Conservation (phyloP, 495 filamentous ascomycete genomes). For the Penicillium canescens region DNA sequence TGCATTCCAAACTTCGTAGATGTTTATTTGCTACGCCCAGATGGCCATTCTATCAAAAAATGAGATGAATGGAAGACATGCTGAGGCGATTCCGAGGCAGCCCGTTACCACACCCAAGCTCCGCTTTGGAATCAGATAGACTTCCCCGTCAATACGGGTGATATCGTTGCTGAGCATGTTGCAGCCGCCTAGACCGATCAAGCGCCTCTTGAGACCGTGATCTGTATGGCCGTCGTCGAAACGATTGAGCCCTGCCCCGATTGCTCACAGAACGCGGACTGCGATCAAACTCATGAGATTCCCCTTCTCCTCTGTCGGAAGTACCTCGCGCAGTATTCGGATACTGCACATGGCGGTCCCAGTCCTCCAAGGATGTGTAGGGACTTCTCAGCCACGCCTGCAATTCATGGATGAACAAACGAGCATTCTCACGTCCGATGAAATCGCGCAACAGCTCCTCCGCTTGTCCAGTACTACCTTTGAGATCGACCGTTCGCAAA, state of each 20-base stretch:
- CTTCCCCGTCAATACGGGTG: slow-evolving; percentile 33
- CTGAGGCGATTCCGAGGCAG: no score
- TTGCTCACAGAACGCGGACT: slow-evolving; percentile 17
- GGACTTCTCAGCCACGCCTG: slow-evolving; percentile 80
- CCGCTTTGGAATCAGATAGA: no score
- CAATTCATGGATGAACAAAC: slow-evolving; percentile 83
- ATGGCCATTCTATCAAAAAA: no score
- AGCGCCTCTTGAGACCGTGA: slow-evolving; percentile 19
- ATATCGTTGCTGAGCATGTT: slow-evolving; percentile 38
- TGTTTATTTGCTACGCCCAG: no score
- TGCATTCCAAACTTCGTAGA: no score
- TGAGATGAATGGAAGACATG: no score
- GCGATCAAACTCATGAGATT: slow-evolving; percentile 4
- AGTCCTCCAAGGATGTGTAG: slow-evolving; percentile 64
- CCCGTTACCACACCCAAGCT: no score
- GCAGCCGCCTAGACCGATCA: slow-evolving; percentile 27
- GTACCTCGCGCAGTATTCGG: slow-evolving; percentile 17
- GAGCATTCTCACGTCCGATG: slow-evolving; percentile 73
- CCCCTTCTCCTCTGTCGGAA: not conserved
- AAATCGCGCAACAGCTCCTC: slow-evolving; percentile 89
- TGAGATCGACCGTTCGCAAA: slow-evolving; percentile 87
- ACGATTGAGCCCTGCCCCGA: slow-evolving; percentile 6
- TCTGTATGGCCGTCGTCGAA: slow-evolving; percentile 1
- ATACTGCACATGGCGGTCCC: slow-evolving; percentile 85
- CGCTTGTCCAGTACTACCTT: slow-evolving; percentile 78